Conservation (phyloP, 2,329 filamentous ascomycete genomes). For the Verticillium nubilum region DNA sequence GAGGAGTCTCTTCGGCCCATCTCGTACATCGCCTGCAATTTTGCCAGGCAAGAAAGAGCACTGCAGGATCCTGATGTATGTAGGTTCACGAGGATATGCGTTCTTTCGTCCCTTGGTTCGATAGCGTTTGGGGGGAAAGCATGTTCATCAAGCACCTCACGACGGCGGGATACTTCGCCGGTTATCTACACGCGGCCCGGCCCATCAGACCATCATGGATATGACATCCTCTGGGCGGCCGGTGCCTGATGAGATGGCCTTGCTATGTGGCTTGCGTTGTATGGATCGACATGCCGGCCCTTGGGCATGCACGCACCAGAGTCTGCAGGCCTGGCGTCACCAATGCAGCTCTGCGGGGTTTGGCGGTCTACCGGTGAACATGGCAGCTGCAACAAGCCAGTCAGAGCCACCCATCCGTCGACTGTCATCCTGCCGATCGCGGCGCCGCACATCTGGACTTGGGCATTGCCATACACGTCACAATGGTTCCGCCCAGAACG, state of each 20-base stretch:
- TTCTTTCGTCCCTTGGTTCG: too few species aligned
- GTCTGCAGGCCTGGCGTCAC: slow-evolving; percentile 12
- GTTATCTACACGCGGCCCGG: background rate
- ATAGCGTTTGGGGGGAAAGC: too few species aligned
- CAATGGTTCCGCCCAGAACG: background rate
- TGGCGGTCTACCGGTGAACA: background rate
- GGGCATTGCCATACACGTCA: background rate
- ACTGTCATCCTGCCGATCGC: background rate
- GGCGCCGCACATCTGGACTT: background rate
- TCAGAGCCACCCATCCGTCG: background rate
- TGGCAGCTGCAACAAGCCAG: background rate
- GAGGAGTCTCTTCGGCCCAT: slow-evolving; percentile 29
- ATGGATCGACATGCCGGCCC: slow-evolving; percentile 11
- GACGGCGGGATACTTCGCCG: background rate
- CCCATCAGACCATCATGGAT: background rate
- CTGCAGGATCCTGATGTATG: too few species aligned
- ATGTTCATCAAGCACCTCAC: background rate
- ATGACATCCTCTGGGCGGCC: slow-evolving; percentile 6
- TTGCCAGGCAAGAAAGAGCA: background rate
- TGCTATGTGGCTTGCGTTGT: slow-evolving; percentile 14
- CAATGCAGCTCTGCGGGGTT: slow-evolving; percentile 11
- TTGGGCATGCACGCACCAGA: slow-evolving; percentile 12
- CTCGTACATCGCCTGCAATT: background rate
- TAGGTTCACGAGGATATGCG: too few species aligned
- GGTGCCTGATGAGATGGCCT: slow-evolving; percentile 12